phyloP scores from a whole-genome alignment of 495 filamentous ascomycete genomes.

The Penicilliopsis zonata region DNA sequence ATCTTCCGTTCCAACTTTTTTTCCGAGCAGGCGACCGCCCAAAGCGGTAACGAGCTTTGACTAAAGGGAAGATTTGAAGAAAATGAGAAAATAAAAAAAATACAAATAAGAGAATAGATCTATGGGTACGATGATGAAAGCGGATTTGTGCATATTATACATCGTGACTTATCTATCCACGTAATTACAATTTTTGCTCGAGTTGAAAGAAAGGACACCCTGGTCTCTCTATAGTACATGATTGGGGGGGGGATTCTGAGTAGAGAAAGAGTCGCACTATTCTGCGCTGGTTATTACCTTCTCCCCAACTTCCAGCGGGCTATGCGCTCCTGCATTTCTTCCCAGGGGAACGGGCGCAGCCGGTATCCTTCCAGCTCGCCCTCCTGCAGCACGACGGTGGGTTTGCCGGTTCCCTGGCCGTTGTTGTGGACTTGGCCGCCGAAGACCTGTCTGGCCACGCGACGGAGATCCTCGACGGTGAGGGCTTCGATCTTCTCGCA shows the following conservation, averaged over 20 bases:
- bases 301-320: constrained; percentile 73
- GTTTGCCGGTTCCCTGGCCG: constrained; percentile 72
- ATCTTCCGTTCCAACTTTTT: constrained; percentile 31
- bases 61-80: constrained; percentile 3
- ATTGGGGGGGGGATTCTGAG: neutral
- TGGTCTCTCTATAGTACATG: constrained; percentile 1
- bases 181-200: constrained; percentile 16
- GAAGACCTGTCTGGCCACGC: constrained; percentile 74
- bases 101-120: constrained; percentile 8
- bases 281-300: constrained; percentile 24
- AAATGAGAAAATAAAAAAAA: constrained; percentile 1
- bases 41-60: constrained; percentile 32
- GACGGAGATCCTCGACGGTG: constrained; percentile 67
- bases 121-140: constrained; percentile 13
- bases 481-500: constrained; percentile 72
- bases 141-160: neutral
- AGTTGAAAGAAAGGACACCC: constrained; percentile 11
- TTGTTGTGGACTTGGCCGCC: constrained; percentile 63
- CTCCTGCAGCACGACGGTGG: constrained; percentile 93
- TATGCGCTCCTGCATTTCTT: constrained; percentile 78
- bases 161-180: constrained; percentile 4
- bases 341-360: constrained; percentile 56
- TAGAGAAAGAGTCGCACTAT: neutral
- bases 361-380: constrained; percentile 33
- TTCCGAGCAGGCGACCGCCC: constrained; percentile 17